phyloP scores from a whole-genome alignment of 495 filamentous ascomycete genomes.

The Hypoxylon lienhwacheense region DNA sequence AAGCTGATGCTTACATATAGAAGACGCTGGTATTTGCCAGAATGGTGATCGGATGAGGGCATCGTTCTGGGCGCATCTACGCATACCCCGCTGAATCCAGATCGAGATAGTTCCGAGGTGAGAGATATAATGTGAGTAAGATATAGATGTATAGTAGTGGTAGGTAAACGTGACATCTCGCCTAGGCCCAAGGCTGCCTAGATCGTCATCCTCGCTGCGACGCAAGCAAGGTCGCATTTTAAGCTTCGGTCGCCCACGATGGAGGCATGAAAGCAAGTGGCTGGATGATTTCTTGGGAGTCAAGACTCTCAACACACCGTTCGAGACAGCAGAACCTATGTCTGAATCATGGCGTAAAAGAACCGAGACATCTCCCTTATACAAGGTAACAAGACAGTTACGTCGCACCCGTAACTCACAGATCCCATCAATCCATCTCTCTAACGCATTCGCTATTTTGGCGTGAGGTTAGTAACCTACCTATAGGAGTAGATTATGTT shows the following conservation, averaged over 20 bases:
- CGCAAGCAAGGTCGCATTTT: conserved; percentile 8
- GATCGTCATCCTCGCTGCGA: conserved; percentile 6
- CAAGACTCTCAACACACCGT: neutral
- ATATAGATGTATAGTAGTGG: neutral
- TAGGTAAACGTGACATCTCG: conserved; percentile 7
- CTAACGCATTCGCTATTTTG: too few species aligned
- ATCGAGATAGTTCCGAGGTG: conserved; percentile 8
- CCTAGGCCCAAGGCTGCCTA: conserved; percentile 16
- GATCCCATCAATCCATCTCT: too few species aligned
- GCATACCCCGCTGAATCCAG: conserved; percentile 2
- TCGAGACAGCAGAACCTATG: conserved; percentile 9
- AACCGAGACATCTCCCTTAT: conserved; percentile 24
- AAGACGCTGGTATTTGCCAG: too few species aligned
- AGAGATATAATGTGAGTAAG: too few species aligned
- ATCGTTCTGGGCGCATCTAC: conserved; percentile 8
- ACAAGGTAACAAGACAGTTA: too few species aligned
- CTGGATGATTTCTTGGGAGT: conserved; percentile 2
- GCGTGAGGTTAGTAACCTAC: too few species aligned
- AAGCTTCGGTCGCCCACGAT: neutral
- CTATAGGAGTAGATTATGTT: too few species aligned
- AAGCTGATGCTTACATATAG: too few species aligned
- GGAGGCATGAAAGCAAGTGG: conserved; percentile 1
- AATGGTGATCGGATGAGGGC: too few species aligned
- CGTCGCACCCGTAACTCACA: too few species aligned
- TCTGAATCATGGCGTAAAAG: conserved; percentile 22